Base-by-base conservation (phyloP, 768 basidiomycete genomes). In the Podaxis sp. region DNA sequence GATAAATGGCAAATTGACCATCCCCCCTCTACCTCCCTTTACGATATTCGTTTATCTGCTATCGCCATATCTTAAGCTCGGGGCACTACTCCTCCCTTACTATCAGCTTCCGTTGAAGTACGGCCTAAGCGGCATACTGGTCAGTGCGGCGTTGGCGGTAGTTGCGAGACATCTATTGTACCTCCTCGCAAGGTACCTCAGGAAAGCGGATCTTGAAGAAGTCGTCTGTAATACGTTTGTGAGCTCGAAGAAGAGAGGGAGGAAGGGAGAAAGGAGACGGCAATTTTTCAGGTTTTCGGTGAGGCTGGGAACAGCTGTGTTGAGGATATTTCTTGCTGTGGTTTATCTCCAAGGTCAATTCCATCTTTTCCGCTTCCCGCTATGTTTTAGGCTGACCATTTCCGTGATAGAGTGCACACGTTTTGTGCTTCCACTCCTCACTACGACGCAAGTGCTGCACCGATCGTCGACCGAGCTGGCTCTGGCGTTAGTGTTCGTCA, bases 81-180 rank as follows among this genome's bases (percentile, higher is more conserved):
- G 90, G 24, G 89, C 89, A 28, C 77, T 92, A 62, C 77, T 86
- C 52, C 68, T 89, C 8, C 78, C 84, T n/a, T 79, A 82, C 64
- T 75, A 79, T 5, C 73, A 73, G 40, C 68, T 80, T 52, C 78
- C 86, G 2, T 74, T 88, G 44, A 79, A 80, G 68, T 76, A 80
- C 30, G 78, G 80, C 3, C 74, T 90, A 30, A 74, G 84, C 30
- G 73, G 77, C 1, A 72, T 90, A 2, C 52, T 86, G 36, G 67
- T 80, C 30, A 86, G 86, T 62, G 86, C 86, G n/a, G 66, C 80
- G 39, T 73, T 88, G 13, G 81, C 89, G 6, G 81, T 81, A 36
- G 84, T 89, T 65, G 79, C 85, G 42, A 77, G 88, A 56, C 88
- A 90, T 66, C 75, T 92, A 54, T 89, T 87, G 86, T 91, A 89